Evolutionary conservation across 208 protist genomes (phyloP), one percentile per base, ranked within the genome.

Genomic region (Leishmania braziliensis): DNA sequence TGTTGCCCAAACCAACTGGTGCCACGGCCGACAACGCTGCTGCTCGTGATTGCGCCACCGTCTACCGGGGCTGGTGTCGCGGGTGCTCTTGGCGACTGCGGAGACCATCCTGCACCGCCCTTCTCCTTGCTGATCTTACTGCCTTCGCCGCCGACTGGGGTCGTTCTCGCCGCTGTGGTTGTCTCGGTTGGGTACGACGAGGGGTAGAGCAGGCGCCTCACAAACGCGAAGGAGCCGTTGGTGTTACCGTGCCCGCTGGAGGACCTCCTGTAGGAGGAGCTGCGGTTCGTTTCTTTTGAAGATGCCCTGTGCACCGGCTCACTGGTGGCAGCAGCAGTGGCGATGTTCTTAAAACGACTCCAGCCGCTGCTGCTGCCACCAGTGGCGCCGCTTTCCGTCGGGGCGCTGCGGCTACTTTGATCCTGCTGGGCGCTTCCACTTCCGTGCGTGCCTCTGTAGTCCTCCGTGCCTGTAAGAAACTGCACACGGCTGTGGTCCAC

Each of bases 401-500:
- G 39, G 75, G 26, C 63, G 36, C 51, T 74, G 80, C 63, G 69
- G 26, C 75, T 63, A 56, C 56, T 29, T 33, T 53, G 75, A 70
- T 1, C 63, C 23, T 39, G 43, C 53, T 66, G 54, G 10, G 1
- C 48, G 48, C 62, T 71, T 43, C 16, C 56, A n/a, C 65, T 79
- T 48, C 23, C 29, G 79, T 10, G 36, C 78, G 16, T 69, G 43
- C 36, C 39, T 9, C 46, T 36, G 70, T 60, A 39, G 14, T 79
- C 84, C 62, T 82, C 80, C 8, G 74, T 16, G 10, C 80, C 80
- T 12, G 85, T 87, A 5, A 85, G 18, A 50, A 89, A 75, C 6
- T 78, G 60, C 10, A 89, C 68, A 3, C 80, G 77, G 10, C 78
- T 75, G 63, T 78, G 86, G 48, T 90, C 86, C 23, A 84, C 76